These are phyloP conservation scores for Rhodamnia rubescens DNA, from an alignment of 345 rosid genomes.

Conservation along the genomic window DNA sequence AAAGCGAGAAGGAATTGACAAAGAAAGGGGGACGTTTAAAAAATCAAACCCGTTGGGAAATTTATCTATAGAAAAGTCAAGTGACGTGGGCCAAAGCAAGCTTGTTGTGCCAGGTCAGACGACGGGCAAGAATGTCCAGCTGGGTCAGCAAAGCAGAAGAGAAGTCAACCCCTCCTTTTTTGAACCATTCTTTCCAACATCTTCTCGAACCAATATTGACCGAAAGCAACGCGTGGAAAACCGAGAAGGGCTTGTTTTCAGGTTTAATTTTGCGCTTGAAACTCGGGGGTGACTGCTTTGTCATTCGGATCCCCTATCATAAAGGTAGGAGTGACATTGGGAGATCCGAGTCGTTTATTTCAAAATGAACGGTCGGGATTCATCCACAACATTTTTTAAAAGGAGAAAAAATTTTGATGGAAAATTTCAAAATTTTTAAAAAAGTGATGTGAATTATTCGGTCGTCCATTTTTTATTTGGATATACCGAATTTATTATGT, in stretches of 20 bases:
- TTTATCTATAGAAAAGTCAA: neutral
- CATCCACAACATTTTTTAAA: too few relatives aligned
- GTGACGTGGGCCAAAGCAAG: neutral
- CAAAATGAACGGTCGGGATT: too few relatives aligned
- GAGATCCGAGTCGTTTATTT: too few relatives aligned
- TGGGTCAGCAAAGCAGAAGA: neutral
- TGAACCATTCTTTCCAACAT: neutral
- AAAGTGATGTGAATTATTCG: too few relatives aligned
- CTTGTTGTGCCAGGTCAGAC: neutral
- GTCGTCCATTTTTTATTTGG: too few relatives aligned
- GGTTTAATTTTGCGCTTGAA: neutral
- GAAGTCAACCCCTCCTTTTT: neutral
- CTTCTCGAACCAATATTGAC: neutral
- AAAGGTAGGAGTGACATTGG: too few relatives aligned
- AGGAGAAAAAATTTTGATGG: too few relatives aligned
- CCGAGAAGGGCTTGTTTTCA: neutral
- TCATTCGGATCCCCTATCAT: too few relatives aligned
- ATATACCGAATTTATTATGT: too few relatives aligned
- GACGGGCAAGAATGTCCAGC: neutral
- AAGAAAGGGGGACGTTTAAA: fast-evolving
- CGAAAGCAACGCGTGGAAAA: neutral
- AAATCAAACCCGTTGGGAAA: neutral
- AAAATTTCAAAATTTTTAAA: too few relatives aligned
- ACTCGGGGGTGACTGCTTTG: too few relatives aligned
- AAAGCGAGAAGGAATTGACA: neutral